Percentiles rank a stretch among this genome's conserved stretches.
Conservation (phyloP, 1,284 basidiomycete species). For the Leccinum laetum region DNA sequence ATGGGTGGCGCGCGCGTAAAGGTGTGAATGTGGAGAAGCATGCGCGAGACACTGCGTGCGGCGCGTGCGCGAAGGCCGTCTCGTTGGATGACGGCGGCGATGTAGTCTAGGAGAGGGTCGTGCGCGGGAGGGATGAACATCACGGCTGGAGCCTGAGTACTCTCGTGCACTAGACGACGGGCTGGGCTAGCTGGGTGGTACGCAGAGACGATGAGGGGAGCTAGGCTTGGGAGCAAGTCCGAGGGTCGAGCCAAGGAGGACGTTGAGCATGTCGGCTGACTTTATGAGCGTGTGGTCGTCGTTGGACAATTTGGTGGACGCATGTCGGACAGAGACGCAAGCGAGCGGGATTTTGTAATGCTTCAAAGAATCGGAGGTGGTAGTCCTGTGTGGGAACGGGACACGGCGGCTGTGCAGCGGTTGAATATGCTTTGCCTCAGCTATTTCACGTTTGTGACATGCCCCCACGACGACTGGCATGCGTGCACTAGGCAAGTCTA, state of each 20-base stretch:
- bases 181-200: neutral
- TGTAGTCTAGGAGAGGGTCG: slow-evolving; percentile 76
- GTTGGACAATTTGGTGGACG: slow-evolving; percentile 16
- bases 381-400: too few relatives aligned
- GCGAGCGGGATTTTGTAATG: neutral
- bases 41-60: slow-evolving; percentile 54
- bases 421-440: too few relatives aligned
- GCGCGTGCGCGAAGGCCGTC: slow-evolving; percentile 74
- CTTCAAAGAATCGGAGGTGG: too few relatives aligned
- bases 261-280: slow-evolving; percentile 20
- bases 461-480: too few relatives aligned
- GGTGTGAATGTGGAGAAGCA: slow-evolving; percentile 73
- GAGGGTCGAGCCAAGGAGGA: slow-evolving; percentile 21
- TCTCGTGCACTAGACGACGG: neutral
- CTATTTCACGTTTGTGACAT: too few relatives aligned
- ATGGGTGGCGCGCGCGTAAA: slow-evolving; percentile 75
- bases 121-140: slow-evolving; percentile 69
- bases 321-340: slow-evolving; percentile 11
- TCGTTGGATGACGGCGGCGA: slow-evolving; percentile 66
- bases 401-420: too few relatives aligned
- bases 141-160: neutral
- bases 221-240: slow-evolving; percentile 10
- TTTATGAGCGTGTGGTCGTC: slow-evolving; percentile 24
- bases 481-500: too few relatives aligned
- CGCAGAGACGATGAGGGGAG: neutral